A percentile compares a stretch with the other conserved stretches of the same genome.
Conservation (phyloP, 176 grass and related monocot species). For the Avena atlantica region DNA sequence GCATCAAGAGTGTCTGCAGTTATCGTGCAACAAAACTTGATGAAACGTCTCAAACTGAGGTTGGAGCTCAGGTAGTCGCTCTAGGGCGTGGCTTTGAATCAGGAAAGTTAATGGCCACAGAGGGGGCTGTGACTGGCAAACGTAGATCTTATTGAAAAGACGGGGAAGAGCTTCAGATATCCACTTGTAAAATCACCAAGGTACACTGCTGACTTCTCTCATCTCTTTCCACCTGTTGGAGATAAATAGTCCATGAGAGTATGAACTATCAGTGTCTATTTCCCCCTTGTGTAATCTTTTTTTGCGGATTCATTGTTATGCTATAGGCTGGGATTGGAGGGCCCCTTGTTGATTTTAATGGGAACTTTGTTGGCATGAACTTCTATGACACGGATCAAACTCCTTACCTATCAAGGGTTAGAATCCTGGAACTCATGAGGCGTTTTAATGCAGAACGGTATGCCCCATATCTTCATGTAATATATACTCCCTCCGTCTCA, state of each 20-base stretch:
- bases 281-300: no score
- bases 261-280: neutral
- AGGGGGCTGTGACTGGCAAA: neutral
- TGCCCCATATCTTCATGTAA: no score
- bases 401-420: neutral
- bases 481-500: no score
- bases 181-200: constrained; percentile 6
- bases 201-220: neutral
- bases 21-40: neutral
- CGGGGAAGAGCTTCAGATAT: neutral
- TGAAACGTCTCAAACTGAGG: neutral
- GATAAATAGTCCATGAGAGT: neutral
- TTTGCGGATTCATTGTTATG: neutral
- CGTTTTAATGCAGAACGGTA: neutral
- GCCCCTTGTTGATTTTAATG: neutral
- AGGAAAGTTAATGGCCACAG: neutral
- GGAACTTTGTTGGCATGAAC: neutral
- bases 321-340: neutral
- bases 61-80: neutral
- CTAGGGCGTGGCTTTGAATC: neutral
- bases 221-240: neutral
- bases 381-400: neutral
- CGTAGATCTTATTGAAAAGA: neutral
- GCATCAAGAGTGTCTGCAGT: neutral
- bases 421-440: neutral